These are phyloP conservation scores for Ganoderma lucidum DNA, from an alignment of 1,284 basidiomycete species.

Conservation along the genomic window DNA sequence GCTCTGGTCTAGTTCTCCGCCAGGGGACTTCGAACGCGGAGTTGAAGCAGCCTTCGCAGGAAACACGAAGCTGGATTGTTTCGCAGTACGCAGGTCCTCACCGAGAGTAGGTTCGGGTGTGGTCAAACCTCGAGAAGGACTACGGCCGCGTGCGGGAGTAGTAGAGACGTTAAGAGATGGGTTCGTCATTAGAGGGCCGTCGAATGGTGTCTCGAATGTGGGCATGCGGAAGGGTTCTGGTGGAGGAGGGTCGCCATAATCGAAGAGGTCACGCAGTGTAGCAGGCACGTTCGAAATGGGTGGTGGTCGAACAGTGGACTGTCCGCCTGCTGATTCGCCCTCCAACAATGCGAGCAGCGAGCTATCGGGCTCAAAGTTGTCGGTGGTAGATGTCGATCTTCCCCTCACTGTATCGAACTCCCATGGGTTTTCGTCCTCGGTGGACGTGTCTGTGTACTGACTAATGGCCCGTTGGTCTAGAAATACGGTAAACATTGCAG, in stretches of 20 bases:
- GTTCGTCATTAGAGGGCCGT: conserved; percentile 33
- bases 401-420: conserved; percentile 80
- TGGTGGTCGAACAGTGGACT: conserved; percentile 58
- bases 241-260: conserved; percentile 52
- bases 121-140: conserved; percentile 32
- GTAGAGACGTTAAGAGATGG: conserved; percentile 38
- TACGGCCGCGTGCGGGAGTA: conserved; percentile 40
- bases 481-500: background rate
- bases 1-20: conserved; percentile 37
- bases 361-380: conserved; percentile 26
- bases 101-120: conserved; percentile 30
- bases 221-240: conserved; percentile 56
- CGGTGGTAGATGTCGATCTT: conserved; percentile 40
- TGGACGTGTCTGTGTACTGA: conserved; percentile 23
- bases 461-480: conserved; percentile 12
- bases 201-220: conserved; percentile 34
- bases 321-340: conserved; percentile 26
- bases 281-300: conserved; percentile 61
- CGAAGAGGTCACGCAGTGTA: conserved; percentile 75
- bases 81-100: conserved; percentile 54
- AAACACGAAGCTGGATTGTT: conserved; percentile 63
- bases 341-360: conserved; percentile 26
- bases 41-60: conserved; percentile 49
- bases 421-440: conserved; percentile 67
- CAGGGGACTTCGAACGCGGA: conserved; percentile 41